Evolutionary conservation across 768 basidiomycete genomes (phyloP).

Genomic region (Pleurotus platypus): DNA sequence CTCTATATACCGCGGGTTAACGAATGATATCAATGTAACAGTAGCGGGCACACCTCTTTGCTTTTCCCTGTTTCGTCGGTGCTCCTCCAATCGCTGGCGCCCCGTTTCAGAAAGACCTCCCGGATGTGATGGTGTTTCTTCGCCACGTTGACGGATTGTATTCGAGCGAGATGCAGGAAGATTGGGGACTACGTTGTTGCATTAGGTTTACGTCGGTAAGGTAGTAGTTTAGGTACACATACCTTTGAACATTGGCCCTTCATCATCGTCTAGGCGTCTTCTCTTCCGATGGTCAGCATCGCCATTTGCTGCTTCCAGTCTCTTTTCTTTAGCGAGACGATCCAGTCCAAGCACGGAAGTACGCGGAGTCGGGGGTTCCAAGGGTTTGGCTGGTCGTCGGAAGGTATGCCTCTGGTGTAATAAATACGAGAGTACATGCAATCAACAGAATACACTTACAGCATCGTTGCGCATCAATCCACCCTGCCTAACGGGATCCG

Average conservation of each 20-base stretch:
- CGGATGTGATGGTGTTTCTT: constrained; percentile 92
- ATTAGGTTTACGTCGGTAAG: constrained; percentile 8
- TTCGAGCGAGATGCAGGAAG: constrained; percentile 54
- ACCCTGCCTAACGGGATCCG: constrained; percentile 73
- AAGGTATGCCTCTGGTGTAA: constrained; percentile 71
- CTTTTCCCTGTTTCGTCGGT: constrained; percentile 66
- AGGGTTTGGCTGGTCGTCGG: constrained; percentile 64
- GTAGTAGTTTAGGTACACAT: not conserved
- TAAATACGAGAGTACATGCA: not conserved
- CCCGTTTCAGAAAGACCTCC: constrained; percentile 83
- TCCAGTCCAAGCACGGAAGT: constrained; percentile 85
- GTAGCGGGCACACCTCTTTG: constrained; percentile 48
- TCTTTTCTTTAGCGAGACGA: constrained; percentile 83
- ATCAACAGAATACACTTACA: constrained; percentile 30
- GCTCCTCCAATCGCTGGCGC: constrained; percentile 69
- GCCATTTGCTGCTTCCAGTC: constrained; percentile 52
- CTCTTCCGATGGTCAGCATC: constrained; percentile 60
- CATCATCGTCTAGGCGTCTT: constrained; percentile 54
- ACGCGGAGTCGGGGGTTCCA: constrained; percentile 76
- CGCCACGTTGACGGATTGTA: constrained; percentile 71
- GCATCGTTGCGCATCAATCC: constrained; percentile 70
- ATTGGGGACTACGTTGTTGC: constrained; percentile 64
- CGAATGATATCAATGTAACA: not conserved
- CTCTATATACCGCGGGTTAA: constrained; percentile 38
- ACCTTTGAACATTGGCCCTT: constrained; percentile 89